Conservation (phyloP, 805 yeast species). For the Metschnikowia amazonensis region DNA sequence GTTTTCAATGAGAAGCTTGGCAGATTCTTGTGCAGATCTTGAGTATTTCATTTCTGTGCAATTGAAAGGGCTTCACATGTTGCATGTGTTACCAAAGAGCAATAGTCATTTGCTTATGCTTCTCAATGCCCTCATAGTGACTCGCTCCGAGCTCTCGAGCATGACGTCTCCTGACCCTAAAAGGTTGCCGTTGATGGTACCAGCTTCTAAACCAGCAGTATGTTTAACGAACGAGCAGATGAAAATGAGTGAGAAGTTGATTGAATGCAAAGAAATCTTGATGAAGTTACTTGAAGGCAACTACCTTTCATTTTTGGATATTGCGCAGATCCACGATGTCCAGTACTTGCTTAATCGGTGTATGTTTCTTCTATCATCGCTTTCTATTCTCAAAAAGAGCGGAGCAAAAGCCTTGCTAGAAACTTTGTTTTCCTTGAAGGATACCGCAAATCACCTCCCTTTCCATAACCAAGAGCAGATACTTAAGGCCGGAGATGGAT, state of each 20-base stretch:
- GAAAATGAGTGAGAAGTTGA: not conserved
- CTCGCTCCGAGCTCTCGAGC: constrained; percentile 6
- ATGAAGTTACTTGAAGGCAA: constrained; percentile 3
- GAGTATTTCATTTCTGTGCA: constrained; percentile 3
- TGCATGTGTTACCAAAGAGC: not conserved
- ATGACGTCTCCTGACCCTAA: not conserved
- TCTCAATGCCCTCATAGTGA: constrained; percentile 7
- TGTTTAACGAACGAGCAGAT: not conserved
- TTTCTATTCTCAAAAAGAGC: constrained; percentile 2
- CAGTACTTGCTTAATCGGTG: constrained; percentile 10
- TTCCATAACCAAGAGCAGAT: constrained; percentile 8
- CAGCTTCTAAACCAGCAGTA: not conserved
- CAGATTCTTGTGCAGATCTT: constrained; percentile 2
- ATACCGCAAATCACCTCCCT: constrained; percentile 10
- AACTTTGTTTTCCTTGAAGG: constrained; percentile 18
- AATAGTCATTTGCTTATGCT: constrained; percentile 5
- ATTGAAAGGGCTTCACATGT: not conserved
- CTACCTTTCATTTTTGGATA: constrained; percentile 6
- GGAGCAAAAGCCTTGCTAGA: constrained; percentile 15
- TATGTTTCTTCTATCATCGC: constrained; percentile 8
- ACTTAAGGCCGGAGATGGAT: constrained; percentile 8
- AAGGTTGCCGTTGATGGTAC: constrained; percentile 1
- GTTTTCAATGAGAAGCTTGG: constrained; percentile 2
- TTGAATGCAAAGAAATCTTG: constrained; percentile 12
- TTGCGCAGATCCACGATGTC: constrained; percentile 8